Base-by-base conservation (phyloP, 1,139 yeast genomes). In the Saccharomyces hybrid region DNA sequence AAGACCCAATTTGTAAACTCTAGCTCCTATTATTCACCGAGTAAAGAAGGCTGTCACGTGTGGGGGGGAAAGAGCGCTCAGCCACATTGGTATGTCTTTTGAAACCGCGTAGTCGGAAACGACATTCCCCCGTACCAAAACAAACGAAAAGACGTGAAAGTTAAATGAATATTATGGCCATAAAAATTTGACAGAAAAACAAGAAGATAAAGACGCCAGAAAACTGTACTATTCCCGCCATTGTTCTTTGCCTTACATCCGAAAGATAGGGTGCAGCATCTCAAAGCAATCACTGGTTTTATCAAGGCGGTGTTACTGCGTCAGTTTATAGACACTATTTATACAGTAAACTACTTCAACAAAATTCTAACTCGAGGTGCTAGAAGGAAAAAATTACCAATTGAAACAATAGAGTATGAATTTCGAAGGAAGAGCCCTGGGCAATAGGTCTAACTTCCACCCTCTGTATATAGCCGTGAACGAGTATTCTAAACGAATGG, bases 401-500 rank as follows among this genome's bases (percentile, higher is more conserved):
- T 16, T 2, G 20, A 16, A 16, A 38, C 5, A 38, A 16, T 38
- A 38, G 6, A 38, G 13, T 3, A 38, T 38, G 44, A 38, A 16
- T 38, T 38, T 16, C 44, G 23, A 38, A 16, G 25, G 6, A 16
- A 38, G 3, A 8, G 7, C 23, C 7, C 11, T 38, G 2, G 25
- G 44, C 25, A 38, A 16, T 2, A 13, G 13, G 13, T 4, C 44
- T 5, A 16, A 16, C 4, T 9, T 6, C 5, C 11, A 28, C 20
- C 55, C 71, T 9, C 54, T 70, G 9, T 70, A 68, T 52, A 68
- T 69, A 50, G 95, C 91, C 56, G 82, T 90, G 59, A 95, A 90
- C 70, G 93, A 87, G 69, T 93, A 93, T 71, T 78, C 78, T 53
- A 91, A 95, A 51, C 78, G 98, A 53, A 76, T 91, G 57, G 96